Base-by-base conservation (phyloP, 495 filamentous ascomycete genomes). In the Lophiostoma macrostomum region DNA sequence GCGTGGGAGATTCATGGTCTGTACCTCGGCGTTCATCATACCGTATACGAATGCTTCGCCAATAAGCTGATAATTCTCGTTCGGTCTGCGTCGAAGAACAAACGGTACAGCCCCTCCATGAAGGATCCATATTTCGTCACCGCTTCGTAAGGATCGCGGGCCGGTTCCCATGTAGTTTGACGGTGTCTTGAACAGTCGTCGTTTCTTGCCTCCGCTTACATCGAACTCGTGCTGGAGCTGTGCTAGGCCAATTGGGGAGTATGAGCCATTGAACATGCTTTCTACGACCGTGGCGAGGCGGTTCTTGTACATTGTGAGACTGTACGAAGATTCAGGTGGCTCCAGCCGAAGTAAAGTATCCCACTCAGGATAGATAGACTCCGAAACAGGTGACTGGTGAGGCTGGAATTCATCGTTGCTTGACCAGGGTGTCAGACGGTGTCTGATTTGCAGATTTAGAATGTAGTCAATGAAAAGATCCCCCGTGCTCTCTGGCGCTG, bases 41-140 rank as follows among this genome's bases (percentile, higher is more conserved):
- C 52, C 52, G 29, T 61, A 46, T 8, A 61, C 58, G 36, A 50
- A 61, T 8, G 58, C 52, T 49, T 61, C 58, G 23, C 58, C 53
- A 18, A 61, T 43, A 37, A 61, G 45, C 20, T 37, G 52, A 43
- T 53, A 42, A 29, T 38, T 32, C 13, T 51, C 57, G 14, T 48
- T 50, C 10, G 36, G 14, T n/a, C 20, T 28, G 1, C 23, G 43
- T 22, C 50, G 51, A 7, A 60, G 43, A 10, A 61, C 24, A 25
- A 52, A 53, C 8, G 48, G 53, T 6, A 49, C 52, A n/a, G n/a
- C 30, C 11, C 35, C 43, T 3, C 52, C 47, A 38, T 50, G 34
- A 1, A 61, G 42, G 12, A 61, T 29, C 52, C 52, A 57, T 3
- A 61, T 19, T 47, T 61, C 52, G 45, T 61, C 58, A 19, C 36